A percentile compares a stretch with the other conserved stretches of the same genome.
These are phyloP conservation scores for Blastocystis sp. DNA, from an alignment of 352 stramenopile species.

Conservation along the genomic window DNA sequence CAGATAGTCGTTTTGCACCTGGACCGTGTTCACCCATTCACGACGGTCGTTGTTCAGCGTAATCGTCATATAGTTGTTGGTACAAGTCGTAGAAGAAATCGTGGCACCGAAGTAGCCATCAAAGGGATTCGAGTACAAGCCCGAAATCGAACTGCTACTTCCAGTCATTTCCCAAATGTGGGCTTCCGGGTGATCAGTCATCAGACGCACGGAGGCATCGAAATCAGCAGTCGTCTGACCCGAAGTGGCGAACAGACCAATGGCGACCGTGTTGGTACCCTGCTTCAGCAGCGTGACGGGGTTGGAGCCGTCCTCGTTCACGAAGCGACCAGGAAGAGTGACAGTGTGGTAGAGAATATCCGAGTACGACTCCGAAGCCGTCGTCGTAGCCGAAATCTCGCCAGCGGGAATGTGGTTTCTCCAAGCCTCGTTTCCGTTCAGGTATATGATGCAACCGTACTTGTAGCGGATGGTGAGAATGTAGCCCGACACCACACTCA, in stretches of 20 bases:
- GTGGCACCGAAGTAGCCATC: not conserved
- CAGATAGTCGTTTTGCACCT: not conserved
- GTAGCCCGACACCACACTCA: not conserved
- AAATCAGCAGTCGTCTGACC: not conserved
- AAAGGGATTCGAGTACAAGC: not conserved
- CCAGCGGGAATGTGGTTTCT: not conserved
- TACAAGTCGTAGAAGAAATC: not conserved
- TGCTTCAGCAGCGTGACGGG: not conserved
- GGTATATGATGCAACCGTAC: not conserved
- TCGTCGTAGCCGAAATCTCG: not conserved
- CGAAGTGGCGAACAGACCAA: not conserved
- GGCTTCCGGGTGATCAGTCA: not conserved
- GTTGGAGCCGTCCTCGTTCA: not conserved
- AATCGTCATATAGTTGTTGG: not conserved
- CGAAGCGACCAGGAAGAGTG: not conserved
- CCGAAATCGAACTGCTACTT: not conserved
- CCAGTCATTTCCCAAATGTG: not conserved
- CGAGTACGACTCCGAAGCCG: not conserved
- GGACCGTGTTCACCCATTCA: not conserved
- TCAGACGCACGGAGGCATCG: constrained; percentile 17
- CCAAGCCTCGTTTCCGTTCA: constrained; percentile 40
- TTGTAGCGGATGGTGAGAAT: constrained; percentile 1
- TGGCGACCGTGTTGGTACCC: not conserved
- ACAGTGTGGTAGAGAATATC: not conserved
- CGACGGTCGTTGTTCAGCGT: not conserved